Evolutionary conservation across 441 rosid species (phyloP).

Genomic region (Erodium moschatum): DNA sequence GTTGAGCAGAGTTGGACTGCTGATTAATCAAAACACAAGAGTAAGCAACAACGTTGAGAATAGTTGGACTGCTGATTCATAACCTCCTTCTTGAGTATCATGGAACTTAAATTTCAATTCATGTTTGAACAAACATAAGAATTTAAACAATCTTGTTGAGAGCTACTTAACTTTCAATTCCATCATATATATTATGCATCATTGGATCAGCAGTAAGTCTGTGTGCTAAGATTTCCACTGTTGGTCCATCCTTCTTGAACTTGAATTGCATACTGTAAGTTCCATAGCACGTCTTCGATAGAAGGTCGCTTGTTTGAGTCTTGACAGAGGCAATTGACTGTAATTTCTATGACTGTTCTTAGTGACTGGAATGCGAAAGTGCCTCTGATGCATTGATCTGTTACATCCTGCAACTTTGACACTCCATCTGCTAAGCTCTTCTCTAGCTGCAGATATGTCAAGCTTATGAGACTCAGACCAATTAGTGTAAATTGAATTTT

Average conservation of each 20-base stretch:
- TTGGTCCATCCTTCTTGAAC: slow-evolving; percentile 55
- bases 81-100: not conserved
- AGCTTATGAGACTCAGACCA: not conserved
- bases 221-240: slow-evolving; percentile 55
- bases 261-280: slow-evolving; percentile 3
- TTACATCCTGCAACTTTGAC: slow-evolving; percentile 32
- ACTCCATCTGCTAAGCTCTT: slow-evolving; percentile 50
- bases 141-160: not conserved
- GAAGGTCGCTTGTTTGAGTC: slow-evolving; percentile 25
- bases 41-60: not conserved
- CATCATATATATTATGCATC: not conserved
- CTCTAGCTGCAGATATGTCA: slow-evolving; percentile 38
- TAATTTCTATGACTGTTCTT: slow-evolving; percentile 53
- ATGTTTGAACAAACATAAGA: slow-evolving; percentile 3
- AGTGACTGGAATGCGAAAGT: slow-evolving; percentile 66
- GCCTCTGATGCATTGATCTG: slow-evolving; percentile 56
- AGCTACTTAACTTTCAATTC: not conserved
- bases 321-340: slow-evolving; percentile 54
- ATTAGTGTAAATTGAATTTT: not conserved
- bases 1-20: slow-evolving; percentile 57
- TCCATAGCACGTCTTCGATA: not conserved
- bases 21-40: slow-evolving; percentile 23
- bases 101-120: not conserved
- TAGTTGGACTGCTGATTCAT: not conserved
- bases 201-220: not conserved